Evolutionary conservation across 2,329 filamentous ascomycete genomes (phyloP), one percentile per base, ranked within the genome.

Genomic region (Aureobasidium vineae): DNA sequence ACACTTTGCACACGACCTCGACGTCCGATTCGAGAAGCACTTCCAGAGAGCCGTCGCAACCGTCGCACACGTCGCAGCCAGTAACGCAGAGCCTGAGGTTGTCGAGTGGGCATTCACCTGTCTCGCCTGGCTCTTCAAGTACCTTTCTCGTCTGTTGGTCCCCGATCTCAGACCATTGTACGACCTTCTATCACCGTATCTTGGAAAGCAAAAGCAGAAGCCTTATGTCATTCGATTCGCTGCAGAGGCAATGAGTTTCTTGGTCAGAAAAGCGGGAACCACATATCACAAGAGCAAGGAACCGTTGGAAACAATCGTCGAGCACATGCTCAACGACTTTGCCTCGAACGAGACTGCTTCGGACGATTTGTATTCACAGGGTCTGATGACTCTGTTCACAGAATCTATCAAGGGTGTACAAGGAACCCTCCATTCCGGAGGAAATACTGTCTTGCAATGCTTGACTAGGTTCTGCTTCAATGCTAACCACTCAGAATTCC

Each of bases 91-190:
- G 66, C 88, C 91, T 31, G 91, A 93, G 69, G 92, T 96, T n/a
- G 91, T 98, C 60, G 95, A 99, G 79, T 98, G 94, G 93, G 94
- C 91, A 60, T 99, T 99, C 79, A 92, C 89, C 15, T 93, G 91
- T 71, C 82, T 99, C 66, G 92, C 95, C 53, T 99, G 96, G 83
- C 83, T 98, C 47, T 97, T 99, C 85, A 99, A 99, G 76, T 98
- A 98, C 74, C 85, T 99, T 5, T 96, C 92, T 2, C 88, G 91
- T 70, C 84, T 98, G 0, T 79, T 99, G 26, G 90, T 95, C 0
- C 89, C 92, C 4, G 91, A 99, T 74, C 79, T 99, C 69, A 84
- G 90, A 69, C 92, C 94, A 54, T 88, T 96, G 1, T 93, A 92
- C 75, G 86, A 91, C 73, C 86, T 95, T 63, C 87, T 99, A 81